Conservation (phyloP, 1,139 yeast genomes). For the Scheffersomyces segobiensis region DNA sequence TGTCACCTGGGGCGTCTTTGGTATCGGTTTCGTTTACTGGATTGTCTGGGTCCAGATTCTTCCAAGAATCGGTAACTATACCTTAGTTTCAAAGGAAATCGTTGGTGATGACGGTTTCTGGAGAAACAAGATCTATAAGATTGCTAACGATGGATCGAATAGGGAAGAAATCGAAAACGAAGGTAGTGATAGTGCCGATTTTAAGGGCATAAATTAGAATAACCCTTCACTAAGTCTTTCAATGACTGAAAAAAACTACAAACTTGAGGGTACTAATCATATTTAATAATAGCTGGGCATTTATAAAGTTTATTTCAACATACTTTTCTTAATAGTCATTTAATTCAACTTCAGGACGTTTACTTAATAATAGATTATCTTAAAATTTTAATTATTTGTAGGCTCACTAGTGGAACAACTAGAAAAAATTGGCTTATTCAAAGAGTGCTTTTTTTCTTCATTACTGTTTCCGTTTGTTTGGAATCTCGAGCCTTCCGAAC, state of each 20-base stretch:
- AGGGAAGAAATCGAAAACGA: slow-evolving; percentile 5
- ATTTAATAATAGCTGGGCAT: background rate
- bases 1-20: slow-evolving; percentile 79
- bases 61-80: slow-evolving; percentile 62
- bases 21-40: slow-evolving; percentile 72
- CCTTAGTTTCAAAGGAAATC: slow-evolving; percentile 56
- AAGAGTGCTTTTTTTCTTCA: too few relatives aligned
- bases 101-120: slow-evolving; percentile 75
- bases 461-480: too few relatives aligned
- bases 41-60: slow-evolving; percentile 60
- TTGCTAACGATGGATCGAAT: slow-evolving; percentile 20
- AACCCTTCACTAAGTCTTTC: background rate
- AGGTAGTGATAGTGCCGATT: background rate
- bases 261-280: background rate
- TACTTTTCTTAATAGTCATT: background rate
- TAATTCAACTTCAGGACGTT: background rate
- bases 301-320: background rate
- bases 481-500: background rate
- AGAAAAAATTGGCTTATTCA: background rate
- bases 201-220: background rate
- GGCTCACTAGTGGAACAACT: background rate
- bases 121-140: slow-evolving; percentile 60
- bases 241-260: background rate
- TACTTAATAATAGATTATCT: background rate
- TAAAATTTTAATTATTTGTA: background rate